Conservation (phyloP, 768 basidiomycete species). For the Amanita muscaria region DNA sequence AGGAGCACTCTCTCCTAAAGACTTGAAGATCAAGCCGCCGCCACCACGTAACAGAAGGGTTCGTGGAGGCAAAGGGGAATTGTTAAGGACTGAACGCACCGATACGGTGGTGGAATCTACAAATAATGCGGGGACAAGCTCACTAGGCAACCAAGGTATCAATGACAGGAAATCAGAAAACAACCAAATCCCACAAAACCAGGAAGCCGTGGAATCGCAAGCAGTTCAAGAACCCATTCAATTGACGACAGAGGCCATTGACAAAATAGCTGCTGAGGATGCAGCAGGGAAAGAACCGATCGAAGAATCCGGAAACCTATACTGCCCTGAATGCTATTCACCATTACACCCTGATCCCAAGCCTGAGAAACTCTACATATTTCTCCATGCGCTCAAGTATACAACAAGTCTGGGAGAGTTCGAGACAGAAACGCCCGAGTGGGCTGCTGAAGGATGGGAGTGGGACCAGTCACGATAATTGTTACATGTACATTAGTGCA, state of each 20-base stretch:
- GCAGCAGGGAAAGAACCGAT: constrained; percentile 8
- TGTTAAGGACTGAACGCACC: constrained; percentile 13
- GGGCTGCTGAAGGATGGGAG: constrained; percentile 70
- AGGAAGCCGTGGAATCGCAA: constrained; percentile 1
- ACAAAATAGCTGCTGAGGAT: constrained; percentile 28
- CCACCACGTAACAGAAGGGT: constrained; percentile 55
- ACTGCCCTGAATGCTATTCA: constrained; percentile 87
- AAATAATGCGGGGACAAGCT: not conserved
- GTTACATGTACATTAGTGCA: constrained; percentile 1
- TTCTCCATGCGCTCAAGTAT: constrained; percentile 85
- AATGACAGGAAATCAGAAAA: too few species aligned
- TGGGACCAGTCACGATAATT: constrained; percentile 38
- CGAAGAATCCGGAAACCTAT: constrained; percentile 37
- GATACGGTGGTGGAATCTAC: not conserved
- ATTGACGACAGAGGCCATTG: constrained; percentile 39
- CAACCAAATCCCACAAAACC: too few species aligned
- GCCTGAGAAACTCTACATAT: constrained; percentile 90
- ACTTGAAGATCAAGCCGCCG: constrained; percentile 38
- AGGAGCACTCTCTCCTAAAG: constrained; percentile 40
- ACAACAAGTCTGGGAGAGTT: constrained; percentile 76
- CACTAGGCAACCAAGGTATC: too few species aligned
- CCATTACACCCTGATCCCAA: constrained; percentile 90
- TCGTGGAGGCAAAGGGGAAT: constrained; percentile 46
- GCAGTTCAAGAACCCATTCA: constrained; percentile 22
- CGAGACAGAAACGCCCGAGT: constrained; percentile 81